These are phyloP conservation scores for Dothideomycetes sp. DNA, from an alignment of 2,329 filamentous ascomycete genomes.

Conservation along the genomic window DNA sequence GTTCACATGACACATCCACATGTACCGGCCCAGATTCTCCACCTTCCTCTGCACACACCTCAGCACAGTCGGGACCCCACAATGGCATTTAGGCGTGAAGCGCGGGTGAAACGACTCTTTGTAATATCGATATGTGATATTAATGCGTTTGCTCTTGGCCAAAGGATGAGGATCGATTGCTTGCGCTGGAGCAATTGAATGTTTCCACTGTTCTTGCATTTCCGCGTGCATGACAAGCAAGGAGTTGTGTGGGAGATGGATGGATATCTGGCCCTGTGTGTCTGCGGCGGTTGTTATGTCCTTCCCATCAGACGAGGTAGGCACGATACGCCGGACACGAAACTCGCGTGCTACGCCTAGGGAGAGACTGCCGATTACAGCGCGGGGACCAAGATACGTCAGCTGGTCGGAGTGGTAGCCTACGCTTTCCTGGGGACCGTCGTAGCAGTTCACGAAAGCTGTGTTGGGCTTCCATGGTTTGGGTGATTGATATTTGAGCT, in stretches of 20 bases:
- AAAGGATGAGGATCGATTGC: conserved; percentile 78
- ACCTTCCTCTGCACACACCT: conserved; percentile 70
- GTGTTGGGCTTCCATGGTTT: conserved; percentile 72
- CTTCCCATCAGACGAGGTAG: conserved; percentile 36
- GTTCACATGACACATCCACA: conserved; percentile 85
- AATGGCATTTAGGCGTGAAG: conserved; percentile 67
- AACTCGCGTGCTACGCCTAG: conserved; percentile 91
- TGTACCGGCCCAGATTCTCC: conserved; percentile 69
- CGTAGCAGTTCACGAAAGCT: conserved; percentile 90
- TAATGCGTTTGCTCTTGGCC: conserved; percentile 70
- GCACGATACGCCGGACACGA: conserved; percentile 66
- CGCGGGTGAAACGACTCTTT: conserved; percentile 64
- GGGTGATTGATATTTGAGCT: conserved; percentile 67
- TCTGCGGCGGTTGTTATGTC: conserved; percentile 39
- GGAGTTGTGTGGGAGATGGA: conserved; percentile 90
- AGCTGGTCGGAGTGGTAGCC: conserved; percentile 90
- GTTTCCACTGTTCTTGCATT: conserved; percentile 97
- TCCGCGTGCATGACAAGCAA: conserved; percentile 92
- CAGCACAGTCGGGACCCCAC: conserved; percentile 56
- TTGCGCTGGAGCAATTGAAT: conserved; percentile 63
- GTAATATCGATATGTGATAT: conserved; percentile 89
- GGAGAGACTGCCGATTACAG: conserved; percentile 81
- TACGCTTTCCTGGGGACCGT: conserved; percentile 68
- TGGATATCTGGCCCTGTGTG: conserved; percentile 73
- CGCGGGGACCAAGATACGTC: conserved; percentile 80